Evolutionary conservation across 1,284 basidiomycete genomes (phyloP).

Genomic region (Lignosus rhinocerotis): DNA sequence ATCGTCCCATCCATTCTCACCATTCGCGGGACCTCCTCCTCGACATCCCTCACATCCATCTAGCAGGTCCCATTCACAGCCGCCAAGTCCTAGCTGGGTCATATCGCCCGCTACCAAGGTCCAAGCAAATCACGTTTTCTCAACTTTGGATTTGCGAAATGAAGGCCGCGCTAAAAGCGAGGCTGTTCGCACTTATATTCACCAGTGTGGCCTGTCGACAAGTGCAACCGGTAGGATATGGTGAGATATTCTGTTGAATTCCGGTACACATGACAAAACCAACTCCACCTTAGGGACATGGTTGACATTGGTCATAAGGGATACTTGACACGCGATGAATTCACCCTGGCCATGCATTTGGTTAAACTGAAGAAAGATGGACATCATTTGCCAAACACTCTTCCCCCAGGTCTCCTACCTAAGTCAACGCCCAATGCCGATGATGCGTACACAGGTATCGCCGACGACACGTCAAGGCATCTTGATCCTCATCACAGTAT

Average conservation of each 20-base stretch:
- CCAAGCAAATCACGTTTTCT: constrained; percentile 29
- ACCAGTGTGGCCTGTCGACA: constrained; percentile 24
- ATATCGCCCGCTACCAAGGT: constrained; percentile 20
- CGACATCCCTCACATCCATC: constrained; percentile 11
- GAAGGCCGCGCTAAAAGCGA: constrained; percentile 26
- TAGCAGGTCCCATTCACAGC: constrained; percentile 2
- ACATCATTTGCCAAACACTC: constrained; percentile 18
- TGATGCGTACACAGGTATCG: constrained; percentile 15
- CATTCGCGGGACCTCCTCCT: constrained; percentile 10
- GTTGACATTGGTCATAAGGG: constrained; percentile 28
- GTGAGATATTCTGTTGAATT: constrained; percentile 10
- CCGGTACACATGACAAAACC: neutral
- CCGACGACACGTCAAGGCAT: neutral
- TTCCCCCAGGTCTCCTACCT: constrained; percentile 18
- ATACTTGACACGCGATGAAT: constrained; percentile 27
- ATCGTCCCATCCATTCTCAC: neutral
- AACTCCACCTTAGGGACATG: constrained; percentile 19
- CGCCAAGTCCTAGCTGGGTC: constrained; percentile 18
- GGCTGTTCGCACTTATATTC: constrained; percentile 24
- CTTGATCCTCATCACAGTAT: neutral
- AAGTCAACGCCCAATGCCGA: neutral
- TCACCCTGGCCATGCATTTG: constrained; percentile 26
- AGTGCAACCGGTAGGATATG: constrained; percentile 25
- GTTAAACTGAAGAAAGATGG: constrained; percentile 25
- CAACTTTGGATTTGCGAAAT: constrained; percentile 26